Base-by-base conservation (phyloP, 2,329 filamentous ascomycete genomes). In the Lasiodiplodia sp. region DNA sequence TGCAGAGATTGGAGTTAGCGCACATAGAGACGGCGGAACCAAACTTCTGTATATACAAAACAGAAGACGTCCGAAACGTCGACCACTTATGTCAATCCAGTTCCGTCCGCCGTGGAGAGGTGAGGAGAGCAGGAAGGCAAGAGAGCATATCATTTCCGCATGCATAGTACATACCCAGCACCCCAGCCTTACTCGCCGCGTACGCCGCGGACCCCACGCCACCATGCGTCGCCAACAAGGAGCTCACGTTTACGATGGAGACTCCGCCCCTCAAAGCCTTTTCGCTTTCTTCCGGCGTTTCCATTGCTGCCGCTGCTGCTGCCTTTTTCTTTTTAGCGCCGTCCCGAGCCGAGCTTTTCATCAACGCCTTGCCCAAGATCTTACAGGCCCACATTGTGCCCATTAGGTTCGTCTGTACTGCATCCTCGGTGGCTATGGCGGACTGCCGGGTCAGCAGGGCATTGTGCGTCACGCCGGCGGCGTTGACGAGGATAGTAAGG, bases 201-300 rank as follows among this genome's bases (percentile, higher is more conserved):
- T 96, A 96, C 0, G 89, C 87, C 4, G 90, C 87, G 14, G 91
- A 89, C 7, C 94, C 94, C 2, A 83, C 83, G 0, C 90, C 91
- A 0, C 89, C 91, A 69, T 90, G 90, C 1, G 85, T 76, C 0
- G 89, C 93, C 56, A 97, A 85, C 37, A 96, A 82, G 58, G 92
- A 95, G 0, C 92, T 90, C 25, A 97, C 83, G 75, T 97, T 97
- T 78, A 97, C 90, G 70, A 97, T 94, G 75, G 92, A 69, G 55
- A 25, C 40, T 7, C 68, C 49, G 47, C 57, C 23, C 64, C 11
- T 47, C 60, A 25, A 14, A n/a, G 10, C 2, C 31, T 3, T 14
- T 38, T 8, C 28, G 10, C n/a, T 7, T 25, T 6, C 47, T 23
- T 34, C 38, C 10, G 7, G 16, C 18, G 16, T 21, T 71, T 44